Percentiles rank a stretch among this genome's conserved stretches.
Conservation (phyloP, 495 filamentous ascomycete species). For the Collariella sp. region DNA sequence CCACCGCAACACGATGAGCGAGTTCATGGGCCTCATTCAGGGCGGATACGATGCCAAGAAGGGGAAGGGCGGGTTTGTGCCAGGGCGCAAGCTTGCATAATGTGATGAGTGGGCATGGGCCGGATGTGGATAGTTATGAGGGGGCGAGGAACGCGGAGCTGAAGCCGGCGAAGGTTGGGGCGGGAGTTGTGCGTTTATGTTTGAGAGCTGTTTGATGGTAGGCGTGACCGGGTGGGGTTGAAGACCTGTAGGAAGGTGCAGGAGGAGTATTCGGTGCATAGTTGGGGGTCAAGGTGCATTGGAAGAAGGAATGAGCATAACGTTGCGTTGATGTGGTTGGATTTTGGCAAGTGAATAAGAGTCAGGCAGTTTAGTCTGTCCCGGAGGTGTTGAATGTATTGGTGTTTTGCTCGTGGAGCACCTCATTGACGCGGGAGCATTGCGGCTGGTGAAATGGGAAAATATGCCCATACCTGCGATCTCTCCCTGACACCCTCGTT, state of each 20-base stretch:
- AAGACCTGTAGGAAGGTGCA: constrained; percentile 80
- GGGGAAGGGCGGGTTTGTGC: constrained; percentile 48
- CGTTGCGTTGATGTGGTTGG: background rate
- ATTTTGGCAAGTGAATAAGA: background rate
- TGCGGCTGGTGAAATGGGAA: too few species aligned
- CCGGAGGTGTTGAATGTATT: too few species aligned
- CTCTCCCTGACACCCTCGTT: too few species aligned
- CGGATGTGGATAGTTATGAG: constrained; percentile 55
- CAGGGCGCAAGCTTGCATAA: constrained; percentile 51
- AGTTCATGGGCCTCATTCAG: constrained; percentile 67
- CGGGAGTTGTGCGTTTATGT: constrained; percentile 61
- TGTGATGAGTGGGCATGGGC: constrained; percentile 52
- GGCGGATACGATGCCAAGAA: constrained; percentile 52
- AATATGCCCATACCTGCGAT: too few species aligned
- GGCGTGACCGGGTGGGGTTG: constrained; percentile 90
- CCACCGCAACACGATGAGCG: constrained; percentile 79
- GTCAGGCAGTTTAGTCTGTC: too few species aligned
- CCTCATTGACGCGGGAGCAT: too few species aligned
- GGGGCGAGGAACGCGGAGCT: constrained; percentile 51
- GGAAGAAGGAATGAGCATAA: constrained; percentile 36
- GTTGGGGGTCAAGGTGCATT: constrained; percentile 77
- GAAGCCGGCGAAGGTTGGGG: constrained; percentile 45
- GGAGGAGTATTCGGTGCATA: constrained; percentile 72
- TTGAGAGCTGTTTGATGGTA: constrained; percentile 68
- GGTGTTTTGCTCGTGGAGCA: too few species aligned